Evolutionary conservation across 2,329 filamentous ascomycete species (phyloP), one percentile per base, ranked within the genome.

Genomic region (Ceratocystis diversiconidia): DNA sequence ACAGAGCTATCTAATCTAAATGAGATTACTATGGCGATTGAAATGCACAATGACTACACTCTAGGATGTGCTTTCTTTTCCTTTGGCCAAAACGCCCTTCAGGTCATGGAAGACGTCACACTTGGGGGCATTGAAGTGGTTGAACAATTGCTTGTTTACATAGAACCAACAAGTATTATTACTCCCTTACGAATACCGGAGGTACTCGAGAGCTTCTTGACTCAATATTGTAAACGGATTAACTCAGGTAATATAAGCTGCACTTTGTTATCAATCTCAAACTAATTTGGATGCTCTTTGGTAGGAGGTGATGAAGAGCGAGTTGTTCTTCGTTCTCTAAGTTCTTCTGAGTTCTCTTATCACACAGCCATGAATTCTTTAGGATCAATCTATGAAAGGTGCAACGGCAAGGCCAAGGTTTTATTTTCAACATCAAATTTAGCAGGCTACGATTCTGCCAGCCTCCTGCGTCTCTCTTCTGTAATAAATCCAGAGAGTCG

Each of bases 21-120:
- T 52, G 68, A 66, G 30, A 59, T 63, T 6, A 61, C 64, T 15
- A 67, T 95, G 84, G 89, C 90, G 0, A 77, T 96, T 28, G 85
- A 95, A 67, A 79, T 92, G 73, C 84, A 81, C 68, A 81, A 85
- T n/a, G 81, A 83, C 36, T 85, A 82, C 0, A 85, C 81, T 0
- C 79, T 96, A 19, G 92, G 92, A 0, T 96, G 91, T 73, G 87
- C 89, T 59, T 95, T 92, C 72, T 96, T 92, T 72, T 78, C 86
- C 60, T 85, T 86, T 5, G 76, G 80, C 30, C 84, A 90, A 48
- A 85, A 89, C 71, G 84, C 80, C 44, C 74, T 96, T 2, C 87
- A 83, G 67, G 79, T 96, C 55, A 85, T 95, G 72, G 85, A 92
- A 72, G 92, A 96, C 70, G 80, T 89, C 8, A 79, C 82, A 17